These are phyloP conservation scores for Paramecium sexaurelia DNA, from an alignment of 73 alveolate genomes.

Conservation along the genomic window DNA sequence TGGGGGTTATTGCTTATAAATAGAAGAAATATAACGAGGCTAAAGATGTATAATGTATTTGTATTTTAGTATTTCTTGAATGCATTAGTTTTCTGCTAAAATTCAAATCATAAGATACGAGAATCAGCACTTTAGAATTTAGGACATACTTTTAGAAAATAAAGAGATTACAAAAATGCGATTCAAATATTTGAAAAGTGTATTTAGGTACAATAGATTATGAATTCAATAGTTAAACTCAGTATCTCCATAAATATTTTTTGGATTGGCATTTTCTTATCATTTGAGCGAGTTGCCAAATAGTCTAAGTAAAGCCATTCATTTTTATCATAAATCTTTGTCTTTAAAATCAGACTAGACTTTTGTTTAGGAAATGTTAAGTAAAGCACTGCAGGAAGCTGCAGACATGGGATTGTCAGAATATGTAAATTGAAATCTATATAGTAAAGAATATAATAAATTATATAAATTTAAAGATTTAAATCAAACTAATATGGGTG, in stretches of 20 bases:
- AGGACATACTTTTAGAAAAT: conserved; percentile 94
- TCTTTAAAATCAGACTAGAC: conserved; percentile 92
- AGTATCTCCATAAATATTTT: conserved; percentile 85
- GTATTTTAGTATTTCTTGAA: conserved; percentile 67
- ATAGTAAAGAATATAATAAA: background rate
- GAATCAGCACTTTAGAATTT: conserved; percentile 92
- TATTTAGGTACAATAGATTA: conserved; percentile 70
- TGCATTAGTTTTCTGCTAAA: conserved; percentile 89
- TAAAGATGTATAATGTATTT: conserved; percentile 62
- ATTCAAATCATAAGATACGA: conserved; percentile 84
- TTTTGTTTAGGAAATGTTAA: conserved; percentile 87
- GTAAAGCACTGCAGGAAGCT: conserved; percentile 86
- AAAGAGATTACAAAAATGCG: conserved; percentile 75
- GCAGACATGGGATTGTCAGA: conserved; percentile 54
- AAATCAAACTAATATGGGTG: background rate
- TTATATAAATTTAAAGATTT: background rate
- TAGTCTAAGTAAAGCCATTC: conserved; percentile 82
- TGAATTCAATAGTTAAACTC: conserved; percentile 85
- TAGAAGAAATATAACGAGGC: conserved; percentile 88
- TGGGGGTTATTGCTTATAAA: conserved; percentile 95
- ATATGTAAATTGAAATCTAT: conserved; percentile 30
- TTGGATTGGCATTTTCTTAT: conserved; percentile 90
- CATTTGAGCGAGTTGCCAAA: conserved; percentile 77
- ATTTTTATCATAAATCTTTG: conserved; percentile 92
- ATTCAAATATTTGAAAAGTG: conserved; percentile 66